A percentile compares a stretch with the other conserved stretches of the same genome.
These are phyloP conservation scores for Hypoxylon lienhwacheense DNA, from an alignment of 495 filamentous ascomycete genomes.

Conservation along the genomic window DNA sequence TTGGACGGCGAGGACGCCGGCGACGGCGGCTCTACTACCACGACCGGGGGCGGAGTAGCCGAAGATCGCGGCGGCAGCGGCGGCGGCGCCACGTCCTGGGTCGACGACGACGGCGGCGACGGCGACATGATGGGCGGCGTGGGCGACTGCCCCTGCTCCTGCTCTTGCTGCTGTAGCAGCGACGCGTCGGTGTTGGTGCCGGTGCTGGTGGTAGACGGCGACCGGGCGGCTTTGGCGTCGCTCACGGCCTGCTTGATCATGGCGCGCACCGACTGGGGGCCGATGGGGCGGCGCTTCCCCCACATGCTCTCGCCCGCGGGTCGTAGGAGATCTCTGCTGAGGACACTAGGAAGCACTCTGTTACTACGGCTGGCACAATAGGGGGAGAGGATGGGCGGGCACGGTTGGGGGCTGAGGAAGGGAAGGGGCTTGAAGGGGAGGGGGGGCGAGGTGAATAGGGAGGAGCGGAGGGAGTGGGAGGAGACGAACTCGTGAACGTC, in stretches of 20 bases:
- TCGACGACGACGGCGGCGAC: background rate
- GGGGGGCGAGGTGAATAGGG: background rate
- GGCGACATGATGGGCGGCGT: background rate
- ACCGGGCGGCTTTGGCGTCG: slow-evolving; percentile 7
- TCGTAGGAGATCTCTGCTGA: slow-evolving; percentile 37
- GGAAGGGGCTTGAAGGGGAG: slow-evolving; percentile 18
- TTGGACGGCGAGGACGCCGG: background rate
- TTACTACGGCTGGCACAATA: slow-evolving; percentile 7
- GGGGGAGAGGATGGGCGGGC: background rate
- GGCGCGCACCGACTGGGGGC: slow-evolving; percentile 36
- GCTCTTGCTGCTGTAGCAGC: no score
- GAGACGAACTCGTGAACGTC: slow-evolving; percentile 74
- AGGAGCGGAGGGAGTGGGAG: no score
- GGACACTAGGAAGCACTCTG: slow-evolving; percentile 28
- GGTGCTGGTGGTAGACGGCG: slow-evolving; percentile 2
- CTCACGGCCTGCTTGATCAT: slow-evolving; percentile 39
- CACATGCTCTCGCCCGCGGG: slow-evolving; percentile 39
- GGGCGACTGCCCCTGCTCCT: background rate
- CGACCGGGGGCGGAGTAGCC: background rate
- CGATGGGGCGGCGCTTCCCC: slow-evolving; percentile 38
- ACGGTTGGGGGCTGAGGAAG: slow-evolving; percentile 1
- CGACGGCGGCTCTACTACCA: no score
- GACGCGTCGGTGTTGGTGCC: background rate
- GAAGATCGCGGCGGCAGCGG: slow-evolving; percentile 13
- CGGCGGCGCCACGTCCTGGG: no score